Evolutionary conservation across 768 basidiomycete genomes (phyloP).

Genomic region (Leccinum subtestaceum): DNA sequence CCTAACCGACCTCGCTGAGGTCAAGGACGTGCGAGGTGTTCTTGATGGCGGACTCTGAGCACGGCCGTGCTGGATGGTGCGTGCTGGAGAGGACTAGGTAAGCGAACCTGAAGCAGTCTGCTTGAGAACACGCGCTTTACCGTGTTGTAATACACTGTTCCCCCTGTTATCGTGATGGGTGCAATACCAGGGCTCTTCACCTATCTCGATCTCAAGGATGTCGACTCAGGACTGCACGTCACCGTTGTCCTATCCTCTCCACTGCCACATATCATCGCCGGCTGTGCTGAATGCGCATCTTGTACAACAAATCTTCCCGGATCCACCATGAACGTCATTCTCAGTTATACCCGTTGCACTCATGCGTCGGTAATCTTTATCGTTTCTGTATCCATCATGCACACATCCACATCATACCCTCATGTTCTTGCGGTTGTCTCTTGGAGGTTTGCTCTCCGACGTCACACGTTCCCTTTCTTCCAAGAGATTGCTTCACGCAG

Average conservation of each 20-base stretch:
- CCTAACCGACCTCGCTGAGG: constrained; percentile 79
- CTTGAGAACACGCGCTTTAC: constrained; percentile 22
- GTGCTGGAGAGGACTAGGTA: constrained; percentile 17
- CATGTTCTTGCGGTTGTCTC: constrained; percentile 17
- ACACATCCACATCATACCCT: constrained; percentile 28
- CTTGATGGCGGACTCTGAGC: constrained; percentile 78
- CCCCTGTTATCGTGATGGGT: constrained; percentile 28
- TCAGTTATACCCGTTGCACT: constrained; percentile 27
- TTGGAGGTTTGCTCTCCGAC: constrained; percentile 16
- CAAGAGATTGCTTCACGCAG: constrained; percentile 18
- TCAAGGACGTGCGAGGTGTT: constrained; percentile 89
- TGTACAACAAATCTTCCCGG: constrained; percentile 21
- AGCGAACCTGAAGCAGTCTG: constrained; percentile 15
- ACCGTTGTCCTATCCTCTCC: constrained; percentile 2
- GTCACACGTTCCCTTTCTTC: constrained; percentile 14
- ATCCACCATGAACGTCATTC: constrained; percentile 12
- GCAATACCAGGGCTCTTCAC: constrained; percentile 28
- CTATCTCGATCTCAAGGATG: constrained; percentile 15
- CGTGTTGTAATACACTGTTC: constrained; percentile 30
- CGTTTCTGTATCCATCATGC: constrained; percentile 35
- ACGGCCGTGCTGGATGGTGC: constrained; percentile 19
- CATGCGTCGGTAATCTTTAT: constrained; percentile 31
- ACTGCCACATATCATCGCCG: constrained; percentile 3
- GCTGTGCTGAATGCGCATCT: constrained; percentile 18
- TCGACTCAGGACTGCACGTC: constrained; percentile 1